Evolutionary conservation across 306 rosid genomes (phyloP).

Genomic region (Begonia peltatifolia): DNA sequence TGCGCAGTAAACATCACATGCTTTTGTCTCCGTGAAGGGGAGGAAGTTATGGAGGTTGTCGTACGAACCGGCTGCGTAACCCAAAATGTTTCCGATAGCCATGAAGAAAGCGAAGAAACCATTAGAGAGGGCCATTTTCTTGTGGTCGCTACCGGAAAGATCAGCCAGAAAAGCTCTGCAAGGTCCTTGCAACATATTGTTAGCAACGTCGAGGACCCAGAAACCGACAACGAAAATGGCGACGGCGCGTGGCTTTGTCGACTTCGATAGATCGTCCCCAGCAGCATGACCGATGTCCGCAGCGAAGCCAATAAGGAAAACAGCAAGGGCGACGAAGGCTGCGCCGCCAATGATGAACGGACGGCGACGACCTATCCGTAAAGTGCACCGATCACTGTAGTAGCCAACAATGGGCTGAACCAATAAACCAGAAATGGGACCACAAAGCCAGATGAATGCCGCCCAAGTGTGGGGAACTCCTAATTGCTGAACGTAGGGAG

Average conservation of each 20-base stretch:
- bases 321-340: constrained; percentile 31
- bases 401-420: constrained; percentile 77
- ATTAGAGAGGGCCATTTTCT: constrained; percentile 31
- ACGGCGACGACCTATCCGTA: constrained; percentile 78
- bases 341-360: constrained; percentile 61
- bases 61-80: constrained; percentile 58
- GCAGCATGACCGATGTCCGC: constrained; percentile 46
- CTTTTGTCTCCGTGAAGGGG: constrained; percentile 46
- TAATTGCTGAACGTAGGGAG: constrained; percentile 61
- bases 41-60: constrained; percentile 23
- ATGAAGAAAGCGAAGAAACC: constrained; percentile 54
- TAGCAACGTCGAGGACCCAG: constrained; percentile 12
- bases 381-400: constrained; percentile 63
- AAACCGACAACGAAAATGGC: constrained; percentile 10
- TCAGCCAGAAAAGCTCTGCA: constrained; percentile 11
- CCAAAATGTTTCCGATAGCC: constrained; percentile 65
- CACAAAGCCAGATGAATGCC: constrained; percentile 72
- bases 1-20: constrained; percentile 65
- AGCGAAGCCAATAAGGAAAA: constrained; percentile 64
- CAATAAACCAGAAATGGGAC: constrained; percentile 64
- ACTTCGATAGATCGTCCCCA: neutral
- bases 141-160: constrained; percentile 10
- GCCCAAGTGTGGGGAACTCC: constrained; percentile 62
- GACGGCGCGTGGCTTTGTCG: constrained; percentile 8
- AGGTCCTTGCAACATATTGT: constrained; percentile 14